Percentiles rank a stretch among this genome's conserved stretches.
Evolutionary conservation across 208 protist species (phyloP).

Genomic region (Trypanosoma vivax): DNA sequence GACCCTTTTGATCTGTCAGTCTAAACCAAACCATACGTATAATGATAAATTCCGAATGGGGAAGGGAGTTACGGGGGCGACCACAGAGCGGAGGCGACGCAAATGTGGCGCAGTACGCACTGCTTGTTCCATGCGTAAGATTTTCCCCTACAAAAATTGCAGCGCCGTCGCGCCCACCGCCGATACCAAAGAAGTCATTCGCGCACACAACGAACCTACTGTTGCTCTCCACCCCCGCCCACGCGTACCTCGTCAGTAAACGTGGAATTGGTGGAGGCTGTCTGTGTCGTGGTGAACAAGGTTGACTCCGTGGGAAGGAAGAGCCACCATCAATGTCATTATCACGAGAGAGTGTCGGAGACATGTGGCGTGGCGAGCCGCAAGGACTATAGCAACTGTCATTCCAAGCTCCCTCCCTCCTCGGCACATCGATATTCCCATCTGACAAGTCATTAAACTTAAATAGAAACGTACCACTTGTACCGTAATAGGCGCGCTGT

Average conservation of each 20-base stretch:
- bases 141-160: constrained; percentile 44
- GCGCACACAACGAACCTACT: constrained; percentile 40
- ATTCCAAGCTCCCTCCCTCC: not conserved
- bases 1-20: constrained; percentile 6
- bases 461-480: constrained; percentile 49
- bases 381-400: too few species aligned
- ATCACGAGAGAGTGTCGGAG: too few species aligned
- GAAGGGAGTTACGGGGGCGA: constrained; percentile 5
- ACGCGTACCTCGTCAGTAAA: constrained; percentile 26
- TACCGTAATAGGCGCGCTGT: constrained; percentile 46
- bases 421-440: not conserved
- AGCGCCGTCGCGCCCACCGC: constrained; percentile 41
- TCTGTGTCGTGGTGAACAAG: too few species aligned
- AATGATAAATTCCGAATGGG: constrained; percentile 29
- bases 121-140: constrained; percentile 52
- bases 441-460: constrained; percentile 10
- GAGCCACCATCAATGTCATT: too few species aligned
- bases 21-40: constrained; percentile 35
- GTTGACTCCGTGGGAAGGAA: too few species aligned
- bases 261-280: not conserved
- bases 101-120: constrained; percentile 43
- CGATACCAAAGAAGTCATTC: constrained; percentile 40
- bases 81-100: constrained; percentile 35
- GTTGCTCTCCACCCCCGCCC: constrained; percentile 21
- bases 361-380: too few species aligned